Base-by-base conservation (phyloP, 2,329 filamentous ascomycete species). In the Simplicillium sp. region DNA sequence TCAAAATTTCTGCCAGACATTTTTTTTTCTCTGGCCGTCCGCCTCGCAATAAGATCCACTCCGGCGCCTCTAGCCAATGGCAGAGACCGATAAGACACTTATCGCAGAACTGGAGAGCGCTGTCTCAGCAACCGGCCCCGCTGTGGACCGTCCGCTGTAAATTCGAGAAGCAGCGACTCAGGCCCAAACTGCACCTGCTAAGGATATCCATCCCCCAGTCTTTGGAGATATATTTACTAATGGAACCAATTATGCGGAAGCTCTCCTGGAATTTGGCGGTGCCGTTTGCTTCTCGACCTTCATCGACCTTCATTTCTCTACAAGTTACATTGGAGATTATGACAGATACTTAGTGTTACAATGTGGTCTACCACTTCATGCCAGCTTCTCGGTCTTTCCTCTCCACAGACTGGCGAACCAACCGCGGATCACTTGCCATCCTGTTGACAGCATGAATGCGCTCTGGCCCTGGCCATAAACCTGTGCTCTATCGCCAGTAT, bases 401-500 rank as follows among this genome's bases (percentile, higher is more conserved):
- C 20, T 25, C 20, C 20, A 25, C 20, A 25, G 20, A 33, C 31
- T 33, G 31, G 15, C 12, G 12, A 33, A 33, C 31, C 37, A 39
- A 15, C 14, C 29, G 11, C 17, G 33, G 33, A 29, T 15, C 31
- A 33, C 31, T 13, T 33, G 12, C 31, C 62, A 67, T 3, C 60
- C 47, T 35, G 65, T 48, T 7, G 55, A 56, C 15, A 64, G 6
- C 16, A 54, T 52, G 32, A 60, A 61, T 12, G 36, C 41, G 7
- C 46, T 52, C 52, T 64, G 52, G n/a, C 62, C 54, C 40, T 61
- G 54, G 2, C 41, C 48, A 45, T 73, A 75, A 37, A 58, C 48
- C 50, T 71, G 65, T 2, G 57, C 55, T 35, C 71, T 62, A 37
- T 73, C 69, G 4, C 70, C 72, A 8, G 70, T 66, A 15, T 74